These are phyloP conservation scores for Dryadomyces quercus-mongolicae DNA, from an alignment of 2,329 filamentous ascomycete genomes.

Conservation along the genomic window DNA sequence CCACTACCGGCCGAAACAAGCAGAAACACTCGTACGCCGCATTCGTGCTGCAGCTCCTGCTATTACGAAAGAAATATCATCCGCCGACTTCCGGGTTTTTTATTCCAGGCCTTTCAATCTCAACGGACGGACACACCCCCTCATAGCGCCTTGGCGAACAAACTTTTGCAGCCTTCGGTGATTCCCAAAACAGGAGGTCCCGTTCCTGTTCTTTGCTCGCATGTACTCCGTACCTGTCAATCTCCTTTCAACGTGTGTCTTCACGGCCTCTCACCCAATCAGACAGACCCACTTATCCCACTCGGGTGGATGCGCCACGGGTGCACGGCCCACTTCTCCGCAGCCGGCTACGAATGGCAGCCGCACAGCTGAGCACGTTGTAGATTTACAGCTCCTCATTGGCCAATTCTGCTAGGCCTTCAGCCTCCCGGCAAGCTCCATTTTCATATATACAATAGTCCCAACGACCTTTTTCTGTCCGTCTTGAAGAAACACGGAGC, in stretches of 20 bases:
- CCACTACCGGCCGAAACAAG: too few relatives aligned
- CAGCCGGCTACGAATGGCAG: constrained; percentile 6
- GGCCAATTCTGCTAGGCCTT: not conserved
- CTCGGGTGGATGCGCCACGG: not conserved
- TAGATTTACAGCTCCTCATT: constrained; percentile 3
- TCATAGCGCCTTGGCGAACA: not conserved
- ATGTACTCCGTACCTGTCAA: not conserved
- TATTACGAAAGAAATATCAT: too few relatives aligned
- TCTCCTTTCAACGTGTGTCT: not conserved
- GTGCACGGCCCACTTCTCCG: constrained; percentile 7
- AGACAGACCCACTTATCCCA: constrained; percentile 4
- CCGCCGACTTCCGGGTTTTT: not conserved
- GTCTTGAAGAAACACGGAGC: too few relatives aligned
- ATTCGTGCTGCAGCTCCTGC: too few relatives aligned
- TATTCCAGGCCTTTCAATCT: not conserved
- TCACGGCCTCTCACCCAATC: constrained; percentile 6
- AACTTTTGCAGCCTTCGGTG: not conserved
- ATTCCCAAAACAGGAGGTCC: not conserved
- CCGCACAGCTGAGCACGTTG: constrained; percentile 10
- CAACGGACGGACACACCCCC: not conserved
- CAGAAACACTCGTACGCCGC: too few relatives aligned
- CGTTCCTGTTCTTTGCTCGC: not conserved
- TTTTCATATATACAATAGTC: not conserved
- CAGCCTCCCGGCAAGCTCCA: constrained; percentile 1
- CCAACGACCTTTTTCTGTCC: too few relatives aligned